Evolutionary conservation across 495 filamentous ascomycete genomes (phyloP), one percentile per base, ranked within the genome.

Genomic region (Pseudoneurospora amorphoporcata): DNA sequence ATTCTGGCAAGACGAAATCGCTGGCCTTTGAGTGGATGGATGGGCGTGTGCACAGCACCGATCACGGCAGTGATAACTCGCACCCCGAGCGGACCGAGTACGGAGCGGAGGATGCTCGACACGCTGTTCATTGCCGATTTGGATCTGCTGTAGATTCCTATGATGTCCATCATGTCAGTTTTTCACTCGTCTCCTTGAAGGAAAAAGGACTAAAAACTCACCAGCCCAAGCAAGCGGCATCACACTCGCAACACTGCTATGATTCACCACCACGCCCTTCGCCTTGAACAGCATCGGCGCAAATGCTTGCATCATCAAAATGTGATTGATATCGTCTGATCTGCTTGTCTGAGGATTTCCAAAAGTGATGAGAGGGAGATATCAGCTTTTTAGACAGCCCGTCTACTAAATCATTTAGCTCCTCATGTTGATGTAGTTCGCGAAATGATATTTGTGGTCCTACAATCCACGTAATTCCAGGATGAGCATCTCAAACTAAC

Each of bases 61-160:
- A 77, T 82, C 72, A 79, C 74, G 14, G 80, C 47, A 9, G 75
- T 78, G 4, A 78, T 72, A 38, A 79, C 76, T 17, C 76, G 75
- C 39, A 87, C 82, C 40, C 82, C 81, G 39, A 88, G 83, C 3
- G 87, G 86, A 3, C 78, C 79, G 19, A 89, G 78, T 74, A 89
- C 87, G 38, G 86, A 72, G 7, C 86, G 82, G 14, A 89, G 73
- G 4, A 78, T 82, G 8, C 83, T 81, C 19, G 78, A 78, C 14
- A 85, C 76, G 14, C 79, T 76, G 43, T 83, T 76, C 6, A 84
- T 75, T 14, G 88, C 86, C 0, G 82, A 83, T 76, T 89, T 90
- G 58, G 82, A 84, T 10, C 84, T 83, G 70, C 82, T 83, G 77
- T 88, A 88, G 39, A 79, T 79, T 29, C 76, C 76, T n/a, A n/a